Conservation (phyloP, 148 eudicot species). For the Linanthus parryae region DNA sequence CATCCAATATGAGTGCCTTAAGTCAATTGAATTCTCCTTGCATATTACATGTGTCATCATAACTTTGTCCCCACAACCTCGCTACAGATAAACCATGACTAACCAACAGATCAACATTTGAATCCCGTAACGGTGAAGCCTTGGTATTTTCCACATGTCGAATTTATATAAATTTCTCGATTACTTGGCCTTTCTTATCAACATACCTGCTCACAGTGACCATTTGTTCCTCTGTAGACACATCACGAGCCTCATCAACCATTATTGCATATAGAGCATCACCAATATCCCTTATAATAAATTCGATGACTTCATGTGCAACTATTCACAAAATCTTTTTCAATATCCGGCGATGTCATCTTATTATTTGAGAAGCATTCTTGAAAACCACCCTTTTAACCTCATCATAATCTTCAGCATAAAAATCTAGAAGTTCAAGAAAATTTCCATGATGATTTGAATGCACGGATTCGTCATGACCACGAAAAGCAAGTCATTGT, state of each 20-base stretch:
- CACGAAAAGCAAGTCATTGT: not conserved
- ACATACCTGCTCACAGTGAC: not conserved
- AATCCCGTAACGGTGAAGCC: not conserved
- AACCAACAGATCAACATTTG: slow-evolving; percentile 2
- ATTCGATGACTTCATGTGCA: not conserved
- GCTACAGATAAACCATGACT: slow-evolving; percentile 6
- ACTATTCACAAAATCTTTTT: too few relatives aligned
- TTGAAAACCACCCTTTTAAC: too few relatives aligned
- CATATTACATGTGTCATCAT: slow-evolving; percentile 13
- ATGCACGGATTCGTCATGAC: not conserved
- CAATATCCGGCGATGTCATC: too few relatives aligned
- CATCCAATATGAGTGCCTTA: too few relatives aligned
- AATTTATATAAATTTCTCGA: not conserved
- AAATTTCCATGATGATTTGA: not conserved
- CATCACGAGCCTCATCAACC: not conserved
- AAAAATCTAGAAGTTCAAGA: not conserved
- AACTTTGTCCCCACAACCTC: slow-evolving; percentile 5
- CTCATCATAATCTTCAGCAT: not conserved
- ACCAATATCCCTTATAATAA: not conserved
- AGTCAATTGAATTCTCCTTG: too few relatives aligned
- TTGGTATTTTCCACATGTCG: slow-evolving; percentile 5
- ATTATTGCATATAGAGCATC: not conserved
- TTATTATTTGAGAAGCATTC: too few relatives aligned
- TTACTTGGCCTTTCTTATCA: too few relatives aligned
- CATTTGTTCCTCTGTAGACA: not conserved